Evolutionary conservation across 345 rosid species (phyloP).

Genomic region (Melaleuca alternifolia): DNA sequence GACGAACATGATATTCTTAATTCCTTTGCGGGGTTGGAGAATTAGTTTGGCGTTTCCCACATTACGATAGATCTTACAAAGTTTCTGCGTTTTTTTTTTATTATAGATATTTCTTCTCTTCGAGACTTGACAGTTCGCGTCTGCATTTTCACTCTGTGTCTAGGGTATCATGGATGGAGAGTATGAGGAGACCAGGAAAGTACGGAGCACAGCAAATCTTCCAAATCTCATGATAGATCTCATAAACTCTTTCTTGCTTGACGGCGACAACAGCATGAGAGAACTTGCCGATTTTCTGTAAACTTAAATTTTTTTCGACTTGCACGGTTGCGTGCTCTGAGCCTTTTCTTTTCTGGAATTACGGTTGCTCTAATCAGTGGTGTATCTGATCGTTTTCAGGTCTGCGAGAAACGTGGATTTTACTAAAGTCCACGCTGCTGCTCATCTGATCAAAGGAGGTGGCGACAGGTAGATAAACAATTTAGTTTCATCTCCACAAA

Average conservation of each 20-base stretch:
- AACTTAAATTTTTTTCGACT: neutral
- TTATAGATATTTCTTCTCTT: neutral
- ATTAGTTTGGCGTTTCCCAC: neutral
- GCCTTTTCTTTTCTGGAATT: neutral
- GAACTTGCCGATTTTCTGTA: slow-evolving; percentile 3
- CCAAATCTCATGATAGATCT: slow-evolving; percentile 6
- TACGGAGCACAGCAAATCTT: neutral
- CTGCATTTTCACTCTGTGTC: neutral
- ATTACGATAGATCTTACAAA: neutral
- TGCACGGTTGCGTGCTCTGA: neutral
- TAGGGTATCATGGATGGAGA: slow-evolving; percentile 15
- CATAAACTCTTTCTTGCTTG: slow-evolving; percentile 1
- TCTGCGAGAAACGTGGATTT: slow-evolving; percentile 6
- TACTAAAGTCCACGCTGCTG: neutral
- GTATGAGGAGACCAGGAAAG: slow-evolving; percentile 1
- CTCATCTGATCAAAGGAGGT: slow-evolving; percentile 8
- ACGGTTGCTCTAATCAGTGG: neutral
- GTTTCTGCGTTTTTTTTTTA: neutral
- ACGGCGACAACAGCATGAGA: slow-evolving; percentile 5
- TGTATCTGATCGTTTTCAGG: slow-evolving; percentile 5
- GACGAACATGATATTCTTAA: neutral
- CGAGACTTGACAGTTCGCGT: neutral
- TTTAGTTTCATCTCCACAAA: neutral
- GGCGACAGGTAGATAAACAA: neutral
- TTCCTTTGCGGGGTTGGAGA: neutral